Percentiles rank a stretch among this genome's conserved stretches.
phyloP scores from a whole-genome alignment of 2,329 filamentous ascomycete species.

The Colletotrichum falcatum region DNA sequence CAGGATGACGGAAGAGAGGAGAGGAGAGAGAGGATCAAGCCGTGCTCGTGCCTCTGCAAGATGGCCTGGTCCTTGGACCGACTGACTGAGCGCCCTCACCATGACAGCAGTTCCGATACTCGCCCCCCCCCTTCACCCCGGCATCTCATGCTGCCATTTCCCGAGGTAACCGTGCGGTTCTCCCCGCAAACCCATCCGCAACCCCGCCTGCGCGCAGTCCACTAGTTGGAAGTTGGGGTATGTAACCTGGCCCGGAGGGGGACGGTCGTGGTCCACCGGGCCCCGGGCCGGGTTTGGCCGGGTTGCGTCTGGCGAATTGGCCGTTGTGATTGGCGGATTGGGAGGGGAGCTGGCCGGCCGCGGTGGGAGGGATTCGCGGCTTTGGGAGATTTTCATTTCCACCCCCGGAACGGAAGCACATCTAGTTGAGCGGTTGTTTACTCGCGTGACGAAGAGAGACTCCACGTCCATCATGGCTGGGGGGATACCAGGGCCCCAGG shows the following conservation, averaged over 20 bases:
- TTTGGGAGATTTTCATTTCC: not conserved
- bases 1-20: not conserved
- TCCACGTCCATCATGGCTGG: not conserved
- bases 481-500: too few relatives aligned
- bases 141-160: not conserved
- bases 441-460: not conserved
- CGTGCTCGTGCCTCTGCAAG: not conserved
- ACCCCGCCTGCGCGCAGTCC: constrained; percentile 18
- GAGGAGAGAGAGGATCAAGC: not conserved
- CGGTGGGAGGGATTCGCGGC: constrained; percentile 9
- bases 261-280: constrained; percentile 28
- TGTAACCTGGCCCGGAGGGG: constrained; percentile 27
- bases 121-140: too few relatives aligned
- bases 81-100: not conserved
- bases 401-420: not conserved
- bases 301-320: not conserved
- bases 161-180: not conserved
- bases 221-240: constrained; percentile 32
- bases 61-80: not conserved
- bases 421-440: not conserved
- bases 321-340: constrained; percentile 27
- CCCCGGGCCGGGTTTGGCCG: constrained; percentile 33
- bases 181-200: constrained; percentile 26
- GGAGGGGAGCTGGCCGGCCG: not conserved
- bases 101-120: not conserved